A percentile compares a stretch with the other conserved stretches of the same genome.
Conservation (phyloP, 1,284 basidiomycete species). For the Irpex lacteus region DNA sequence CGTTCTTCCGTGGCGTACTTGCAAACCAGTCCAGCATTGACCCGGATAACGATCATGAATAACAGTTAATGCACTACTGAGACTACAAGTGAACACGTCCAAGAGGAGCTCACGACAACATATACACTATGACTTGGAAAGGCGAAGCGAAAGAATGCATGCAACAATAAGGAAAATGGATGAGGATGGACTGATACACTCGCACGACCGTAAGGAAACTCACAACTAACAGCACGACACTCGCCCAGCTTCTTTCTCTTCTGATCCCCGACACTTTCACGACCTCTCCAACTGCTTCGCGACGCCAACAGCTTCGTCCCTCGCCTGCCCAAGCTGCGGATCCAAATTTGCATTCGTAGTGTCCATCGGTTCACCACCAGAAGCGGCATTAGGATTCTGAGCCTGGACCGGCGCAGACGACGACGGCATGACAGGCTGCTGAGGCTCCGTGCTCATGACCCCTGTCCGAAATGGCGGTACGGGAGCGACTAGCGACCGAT, state of each 20-base stretch:
- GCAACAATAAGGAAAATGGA: background rate
- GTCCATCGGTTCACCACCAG: conserved; percentile 3
- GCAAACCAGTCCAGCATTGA: too few relatives aligned
- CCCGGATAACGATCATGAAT: background rate
- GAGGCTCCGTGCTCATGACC: conserved; percentile 21
- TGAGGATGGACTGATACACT: background rate
- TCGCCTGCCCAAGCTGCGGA: conserved; percentile 34
- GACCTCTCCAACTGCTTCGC: conserved; percentile 26
- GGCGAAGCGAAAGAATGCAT: background rate
- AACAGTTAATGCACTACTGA: background rate
- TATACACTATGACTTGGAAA: background rate
- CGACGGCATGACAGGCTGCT: conserved; percentile 20
- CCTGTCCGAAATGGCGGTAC: conserved; percentile 53
- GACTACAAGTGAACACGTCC: background rate
- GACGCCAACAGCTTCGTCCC: conserved; percentile 36
- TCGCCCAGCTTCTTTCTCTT: background rate
- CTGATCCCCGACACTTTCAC: background rate
- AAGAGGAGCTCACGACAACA: background rate
- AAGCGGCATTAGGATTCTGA: conserved; percentile 19
- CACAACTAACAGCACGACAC: background rate
- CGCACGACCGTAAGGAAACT: background rate
- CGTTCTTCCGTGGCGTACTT: too few relatives aligned
- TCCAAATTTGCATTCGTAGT: conserved; percentile 21
- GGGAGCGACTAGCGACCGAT: conserved; percentile 59
- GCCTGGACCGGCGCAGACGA: conserved; percentile 35